A percentile compares a stretch with the other conserved stretches of the same genome.
phyloP scores from a whole-genome alignment of 208 protist species.

The Leishmania tarentolae region DNA sequence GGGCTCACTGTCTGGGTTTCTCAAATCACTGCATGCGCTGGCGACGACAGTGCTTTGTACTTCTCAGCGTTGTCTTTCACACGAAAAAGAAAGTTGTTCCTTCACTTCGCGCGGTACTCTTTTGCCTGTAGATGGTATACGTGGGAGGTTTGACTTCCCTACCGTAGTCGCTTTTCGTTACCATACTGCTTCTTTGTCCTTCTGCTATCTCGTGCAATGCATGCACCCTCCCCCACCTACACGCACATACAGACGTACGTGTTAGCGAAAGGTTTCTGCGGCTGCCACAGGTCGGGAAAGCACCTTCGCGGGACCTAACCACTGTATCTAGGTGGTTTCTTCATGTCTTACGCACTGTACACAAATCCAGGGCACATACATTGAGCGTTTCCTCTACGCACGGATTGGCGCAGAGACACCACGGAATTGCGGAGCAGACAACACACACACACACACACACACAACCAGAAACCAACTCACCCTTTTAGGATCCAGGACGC shows the following conservation, averaged over 20 bases:
- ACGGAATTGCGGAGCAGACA: not conserved
- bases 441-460: not conserved
- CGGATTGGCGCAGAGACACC: not conserved
- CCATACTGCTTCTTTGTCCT: not conserved
- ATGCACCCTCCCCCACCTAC: not conserved
- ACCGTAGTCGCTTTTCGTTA: not conserved
- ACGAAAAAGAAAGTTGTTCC: not conserved
- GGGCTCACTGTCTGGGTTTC: not conserved
- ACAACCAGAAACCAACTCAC: not conserved
- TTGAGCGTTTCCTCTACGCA: not conserved
- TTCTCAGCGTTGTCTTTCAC: not conserved
- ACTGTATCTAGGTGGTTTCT: not conserved
- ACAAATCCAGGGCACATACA: not conserved
- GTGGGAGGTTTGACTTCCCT: not conserved
- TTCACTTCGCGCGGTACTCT: not conserved
- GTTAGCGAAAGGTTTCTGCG: not conserved
- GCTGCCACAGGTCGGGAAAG: not conserved
- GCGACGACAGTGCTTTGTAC: not conserved
- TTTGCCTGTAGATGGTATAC: not conserved
- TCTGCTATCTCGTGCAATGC: too few relatives aligned
- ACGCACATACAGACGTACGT: not conserved
- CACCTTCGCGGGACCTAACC: not conserved
- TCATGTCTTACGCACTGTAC: not conserved
- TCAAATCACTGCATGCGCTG: not conserved
- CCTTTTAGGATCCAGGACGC: not conserved